phyloP scores from a whole-genome alignment of 164 flowering plant species.

The Euptelea pleiosperma region DNA sequence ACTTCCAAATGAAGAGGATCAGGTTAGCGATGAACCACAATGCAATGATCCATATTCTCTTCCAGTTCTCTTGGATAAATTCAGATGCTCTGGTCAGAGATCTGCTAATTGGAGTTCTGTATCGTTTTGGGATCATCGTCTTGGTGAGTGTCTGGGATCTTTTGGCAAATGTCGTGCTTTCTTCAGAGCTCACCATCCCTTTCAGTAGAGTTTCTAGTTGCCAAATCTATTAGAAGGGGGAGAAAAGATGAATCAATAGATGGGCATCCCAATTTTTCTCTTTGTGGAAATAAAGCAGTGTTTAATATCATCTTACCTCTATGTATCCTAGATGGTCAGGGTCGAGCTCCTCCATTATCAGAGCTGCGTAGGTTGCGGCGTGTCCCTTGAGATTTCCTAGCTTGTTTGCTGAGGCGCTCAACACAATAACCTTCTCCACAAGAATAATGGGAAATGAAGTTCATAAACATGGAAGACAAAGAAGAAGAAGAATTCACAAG shows the following conservation, averaged over 20 bases:
- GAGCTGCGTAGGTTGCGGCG: constrained; percentile 68
- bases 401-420: constrained; percentile 92
- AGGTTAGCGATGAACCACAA: constrained; percentile 53
- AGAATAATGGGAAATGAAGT: constrained; percentile 1
- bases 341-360: constrained; percentile 97
- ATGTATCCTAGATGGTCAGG: constrained; percentile 86
- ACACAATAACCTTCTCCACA: constrained; percentile 56
- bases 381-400: constrained; percentile 64
- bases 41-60: constrained; percentile 56
- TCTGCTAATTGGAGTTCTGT: constrained; percentile 59
- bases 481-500: neutral
- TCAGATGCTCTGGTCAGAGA: constrained; percentile 35
- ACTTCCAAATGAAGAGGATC: constrained; percentile 62
- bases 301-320: constrained; percentile 44
- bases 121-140: constrained; percentile 79
- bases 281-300: neutral
- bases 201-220: constrained; percentile 74
- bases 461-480: neutral
- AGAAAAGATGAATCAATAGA: constrained; percentile 5
- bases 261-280: neutral
- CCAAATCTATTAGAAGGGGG: constrained; percentile 59
- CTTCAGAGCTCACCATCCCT: constrained; percentile 54
- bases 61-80: constrained; percentile 61
- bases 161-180: constrained; percentile 18
- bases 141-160: constrained; percentile 43